A percentile compares a stretch with the other conserved stretches of the same genome.
Evolutionary conservation across 2,329 filamentous ascomycete genomes (phyloP).

Genomic region (Didymosphaeria variabile): DNA sequence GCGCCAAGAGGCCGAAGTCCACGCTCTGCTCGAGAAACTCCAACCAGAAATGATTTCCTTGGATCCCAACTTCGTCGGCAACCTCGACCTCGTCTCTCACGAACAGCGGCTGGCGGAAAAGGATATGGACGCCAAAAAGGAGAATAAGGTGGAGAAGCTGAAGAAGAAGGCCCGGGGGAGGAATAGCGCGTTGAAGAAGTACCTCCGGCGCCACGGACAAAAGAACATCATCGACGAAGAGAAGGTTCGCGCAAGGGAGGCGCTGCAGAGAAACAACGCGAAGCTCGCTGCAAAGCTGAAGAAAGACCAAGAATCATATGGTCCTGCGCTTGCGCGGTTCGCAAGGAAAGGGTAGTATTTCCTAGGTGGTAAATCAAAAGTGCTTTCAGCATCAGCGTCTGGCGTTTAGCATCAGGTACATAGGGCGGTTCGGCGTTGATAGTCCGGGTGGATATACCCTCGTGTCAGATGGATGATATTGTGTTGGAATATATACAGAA

Average conservation of each 20-base stretch:
- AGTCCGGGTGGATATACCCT: slow-evolving; percentile 10
- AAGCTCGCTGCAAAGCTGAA: slow-evolving; percentile 66
- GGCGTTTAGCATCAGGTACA: slow-evolving; percentile 3
- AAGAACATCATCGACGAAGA: slow-evolving; percentile 98
- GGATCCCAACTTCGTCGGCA: slow-evolving; percentile 90
- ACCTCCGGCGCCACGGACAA: slow-evolving; percentile 88
- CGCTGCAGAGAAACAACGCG: slow-evolving; percentile 74
- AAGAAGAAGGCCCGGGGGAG: slow-evolving; percentile 86
- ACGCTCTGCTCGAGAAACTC: slow-evolving; percentile 89
- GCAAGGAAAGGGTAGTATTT: slow-evolving; percentile 66
- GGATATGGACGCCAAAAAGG: slow-evolving; percentile 77
- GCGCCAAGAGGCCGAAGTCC: slow-evolving; percentile 91
- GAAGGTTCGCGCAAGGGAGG: slow-evolving; percentile 83
- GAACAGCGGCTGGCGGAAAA: slow-evolving; percentile 79
- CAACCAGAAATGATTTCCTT: slow-evolving; percentile 97
- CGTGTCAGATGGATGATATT: slow-evolving; percentile 2
- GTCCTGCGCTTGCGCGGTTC: slow-evolving; percentile 87
- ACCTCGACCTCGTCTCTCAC: slow-evolving; percentile 81
- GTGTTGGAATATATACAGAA: neutral
- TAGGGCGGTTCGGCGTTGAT: neutral
- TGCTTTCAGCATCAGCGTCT: slow-evolving; percentile 6
- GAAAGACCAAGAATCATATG: slow-evolving; percentile 71
- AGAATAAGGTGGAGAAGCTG: slow-evolving; percentile 66
- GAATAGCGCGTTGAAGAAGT: slow-evolving; percentile 87
- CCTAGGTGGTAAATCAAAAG: neutral